Evolutionary conservation across 257 asterid genomes (phyloP).

Genomic region (Scutellaria baicalensis): DNA sequence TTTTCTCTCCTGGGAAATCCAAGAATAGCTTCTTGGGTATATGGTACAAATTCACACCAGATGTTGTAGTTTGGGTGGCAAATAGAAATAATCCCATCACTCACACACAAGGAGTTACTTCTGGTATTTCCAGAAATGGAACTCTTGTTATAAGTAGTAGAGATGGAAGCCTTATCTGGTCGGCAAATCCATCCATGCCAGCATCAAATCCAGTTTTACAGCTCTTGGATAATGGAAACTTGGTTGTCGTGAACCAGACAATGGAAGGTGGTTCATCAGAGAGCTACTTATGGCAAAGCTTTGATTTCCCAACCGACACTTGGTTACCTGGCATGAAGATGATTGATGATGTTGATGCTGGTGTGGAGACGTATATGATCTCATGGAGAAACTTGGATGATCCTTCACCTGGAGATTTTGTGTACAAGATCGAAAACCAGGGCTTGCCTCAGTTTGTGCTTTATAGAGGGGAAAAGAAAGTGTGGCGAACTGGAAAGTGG

Average conservation of each 20-base stretch:
- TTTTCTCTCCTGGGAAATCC: constrained; percentile 20
- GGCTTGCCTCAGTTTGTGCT: constrained; percentile 17
- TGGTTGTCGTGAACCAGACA: neutral
- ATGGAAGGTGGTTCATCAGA: constrained; percentile 7
- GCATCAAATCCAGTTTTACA: constrained; percentile 1
- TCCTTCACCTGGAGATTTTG: constrained; percentile 28
- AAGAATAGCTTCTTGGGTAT: constrained; percentile 14
- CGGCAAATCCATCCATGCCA: neutral
- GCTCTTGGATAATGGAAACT: constrained; percentile 23
- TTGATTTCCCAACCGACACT: too few species aligned
- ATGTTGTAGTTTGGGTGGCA: constrained; percentile 23
- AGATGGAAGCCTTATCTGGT: constrained; percentile 12
- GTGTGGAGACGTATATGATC: constrained; percentile 12
- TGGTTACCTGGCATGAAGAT: neutral
- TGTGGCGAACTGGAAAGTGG: constrained; percentile 20
- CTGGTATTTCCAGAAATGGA: neutral
- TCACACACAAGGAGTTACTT: neutral
- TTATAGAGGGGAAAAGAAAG: neutral
- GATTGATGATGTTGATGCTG: neutral
- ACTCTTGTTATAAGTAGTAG: neutral
- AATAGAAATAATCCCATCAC: constrained; percentile 16
- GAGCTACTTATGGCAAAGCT: neutral
- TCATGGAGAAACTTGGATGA: constrained; percentile 30
- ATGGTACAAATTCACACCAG: constrained; percentile 28
- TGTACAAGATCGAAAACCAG: neutral